Percentiles rank a stretch among this genome's conserved stretches.
phyloP scores from a whole-genome alignment of 768 basidiomycete genomes.

The Podaxis sp. region DNA sequence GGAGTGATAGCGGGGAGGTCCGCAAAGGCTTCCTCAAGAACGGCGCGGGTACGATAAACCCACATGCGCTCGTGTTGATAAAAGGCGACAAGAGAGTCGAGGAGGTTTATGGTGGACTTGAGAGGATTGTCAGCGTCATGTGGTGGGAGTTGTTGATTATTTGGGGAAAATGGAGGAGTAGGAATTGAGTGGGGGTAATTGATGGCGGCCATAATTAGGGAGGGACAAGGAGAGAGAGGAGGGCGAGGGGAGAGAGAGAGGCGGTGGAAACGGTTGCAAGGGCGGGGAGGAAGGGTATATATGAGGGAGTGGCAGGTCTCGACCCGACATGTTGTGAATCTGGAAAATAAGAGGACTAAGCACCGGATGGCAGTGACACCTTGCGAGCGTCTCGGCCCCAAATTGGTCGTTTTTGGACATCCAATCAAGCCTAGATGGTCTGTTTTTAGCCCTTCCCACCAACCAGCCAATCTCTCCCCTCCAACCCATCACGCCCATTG shows the following conservation, averaged over 20 bases:
- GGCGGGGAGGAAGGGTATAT: slow-evolving; percentile 14
- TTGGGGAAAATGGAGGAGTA: slow-evolving; percentile 35
- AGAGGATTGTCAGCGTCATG: slow-evolving; percentile 30
- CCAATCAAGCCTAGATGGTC: slow-evolving; percentile 18
- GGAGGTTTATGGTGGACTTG: slow-evolving; percentile 51
- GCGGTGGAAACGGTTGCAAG: slow-evolving; percentile 2
- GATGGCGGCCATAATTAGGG: slow-evolving; percentile 23
- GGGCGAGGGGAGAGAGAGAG: slow-evolving; percentile 15
- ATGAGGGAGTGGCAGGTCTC: slow-evolving; percentile 12
- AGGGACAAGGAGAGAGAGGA: background rate
- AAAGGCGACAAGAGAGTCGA: slow-evolving; percentile 63
- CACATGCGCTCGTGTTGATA: slow-evolving; percentile 73
- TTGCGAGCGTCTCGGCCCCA: slow-evolving; percentile 11
- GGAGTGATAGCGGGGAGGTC: slow-evolving; percentile 18
- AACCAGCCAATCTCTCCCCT: background rate
- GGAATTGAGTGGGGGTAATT: slow-evolving; percentile 29
- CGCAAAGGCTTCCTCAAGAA: slow-evolving; percentile 46
- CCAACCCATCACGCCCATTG: background rate
- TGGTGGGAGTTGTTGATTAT: slow-evolving; percentile 22
- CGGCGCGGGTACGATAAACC: slow-evolving; percentile 64
- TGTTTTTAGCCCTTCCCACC: background rate
- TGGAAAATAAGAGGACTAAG: slow-evolving; percentile 15
- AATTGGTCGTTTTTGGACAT: background rate
- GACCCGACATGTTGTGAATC: slow-evolving; percentile 18
- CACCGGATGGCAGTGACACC: background rate